Percentiles rank a stretch among this genome's conserved stretches.
Evolutionary conservation across 139 green algal genomes (phyloP).

Genomic region (Mesostigma viride): DNA sequence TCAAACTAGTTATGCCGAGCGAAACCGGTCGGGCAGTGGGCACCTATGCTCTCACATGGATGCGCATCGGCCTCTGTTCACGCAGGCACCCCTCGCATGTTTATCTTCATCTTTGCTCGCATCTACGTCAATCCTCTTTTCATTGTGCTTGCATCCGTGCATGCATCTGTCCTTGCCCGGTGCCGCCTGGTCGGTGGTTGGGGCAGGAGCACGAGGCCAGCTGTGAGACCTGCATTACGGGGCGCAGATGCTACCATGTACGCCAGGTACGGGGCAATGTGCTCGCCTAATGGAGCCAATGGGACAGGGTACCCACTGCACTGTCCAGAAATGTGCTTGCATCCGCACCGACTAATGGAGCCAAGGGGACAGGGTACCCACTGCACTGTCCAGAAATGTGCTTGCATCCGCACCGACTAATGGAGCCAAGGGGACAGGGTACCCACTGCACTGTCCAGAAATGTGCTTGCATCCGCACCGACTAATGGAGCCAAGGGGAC

Average conservation of each 20-base stretch:
- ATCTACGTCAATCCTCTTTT: too few relatives aligned
- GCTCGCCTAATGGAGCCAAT: background rate
- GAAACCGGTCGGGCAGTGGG: background rate
- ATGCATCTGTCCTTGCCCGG: background rate
- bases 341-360: background rate
- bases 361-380: background rate
- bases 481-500: too few relatives aligned
- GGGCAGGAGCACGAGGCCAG: background rate
- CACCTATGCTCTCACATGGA: background rate
- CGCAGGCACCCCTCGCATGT: background rate
- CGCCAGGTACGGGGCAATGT: background rate
- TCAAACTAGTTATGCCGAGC: background rate
- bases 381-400: too few relatives aligned
- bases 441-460: too few relatives aligned
- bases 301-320: background rate
- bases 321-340: background rate
- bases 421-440: too few relatives aligned
- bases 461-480: too few relatives aligned
- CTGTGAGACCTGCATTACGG: background rate
- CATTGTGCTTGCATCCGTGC: background rate
- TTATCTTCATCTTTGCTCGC: background rate
- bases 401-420: too few relatives aligned
- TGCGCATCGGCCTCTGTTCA: background rate
- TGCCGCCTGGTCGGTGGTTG: background rate
- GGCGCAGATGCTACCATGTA: background rate